Evolutionary conservation across 2,329 filamentous ascomycete species (phyloP).

Genomic region (Exophiala oligosperma): DNA sequence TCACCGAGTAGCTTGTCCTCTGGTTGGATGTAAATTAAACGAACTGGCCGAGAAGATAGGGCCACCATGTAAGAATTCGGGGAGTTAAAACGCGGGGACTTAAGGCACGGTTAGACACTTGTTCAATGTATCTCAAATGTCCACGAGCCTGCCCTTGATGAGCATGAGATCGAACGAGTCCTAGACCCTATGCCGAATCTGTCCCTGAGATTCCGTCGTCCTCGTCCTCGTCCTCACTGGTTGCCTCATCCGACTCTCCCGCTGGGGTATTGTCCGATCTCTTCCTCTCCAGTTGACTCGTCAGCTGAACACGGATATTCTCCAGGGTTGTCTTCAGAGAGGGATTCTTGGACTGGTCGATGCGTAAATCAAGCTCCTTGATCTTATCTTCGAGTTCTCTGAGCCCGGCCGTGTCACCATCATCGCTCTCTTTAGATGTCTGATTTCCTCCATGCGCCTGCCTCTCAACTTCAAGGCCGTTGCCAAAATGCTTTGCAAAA

Average conservation of each 20-base stretch:
- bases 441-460: not conserved
- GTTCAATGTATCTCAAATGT: not conserved
- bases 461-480: not conserved
- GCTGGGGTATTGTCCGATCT: not conserved
- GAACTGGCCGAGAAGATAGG: not conserved
- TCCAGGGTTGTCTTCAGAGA: not conserved
- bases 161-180: not conserved
- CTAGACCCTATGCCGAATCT: not conserved
- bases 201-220: not conserved
- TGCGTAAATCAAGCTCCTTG: constrained; percentile 6
- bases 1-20: not conserved
- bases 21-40: not conserved
- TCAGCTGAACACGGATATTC: not conserved
- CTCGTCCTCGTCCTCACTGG: not conserved
- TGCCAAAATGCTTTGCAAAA: constrained; percentile 5
- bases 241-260: not conserved
- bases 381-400: constrained; percentile 7
- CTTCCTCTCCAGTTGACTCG: not conserved
- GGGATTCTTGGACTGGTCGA: constrained; percentile 1
- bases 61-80: not conserved
- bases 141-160: not conserved
- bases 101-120: not conserved
- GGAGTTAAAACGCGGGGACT: too few species aligned
- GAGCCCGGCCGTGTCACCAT: not conserved
- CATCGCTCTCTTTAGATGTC: not conserved